A percentile compares a stretch with the other conserved stretches of the same genome.
Conservation (phyloP, 129 eudicot genomes). For the Solidago caesia region DNA sequence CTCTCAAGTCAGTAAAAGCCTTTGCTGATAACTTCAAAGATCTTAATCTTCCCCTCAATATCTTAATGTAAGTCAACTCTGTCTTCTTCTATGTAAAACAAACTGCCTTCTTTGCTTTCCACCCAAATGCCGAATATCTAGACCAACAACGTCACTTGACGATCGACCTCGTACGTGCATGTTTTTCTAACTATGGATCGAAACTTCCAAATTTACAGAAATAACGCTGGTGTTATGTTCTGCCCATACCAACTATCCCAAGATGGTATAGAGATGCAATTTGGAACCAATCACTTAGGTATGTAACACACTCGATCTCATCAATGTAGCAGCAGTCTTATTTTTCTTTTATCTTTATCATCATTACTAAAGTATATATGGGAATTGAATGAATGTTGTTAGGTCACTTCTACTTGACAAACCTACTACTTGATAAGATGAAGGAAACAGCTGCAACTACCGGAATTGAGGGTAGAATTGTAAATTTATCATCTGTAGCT, state of each 20-base stretch:
- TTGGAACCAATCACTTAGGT: conserved; percentile 92
- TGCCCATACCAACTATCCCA: conserved; percentile 78
- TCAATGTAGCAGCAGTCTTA: neutral
- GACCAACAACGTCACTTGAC: no score
- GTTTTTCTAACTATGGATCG: neutral
- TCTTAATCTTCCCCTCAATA: conserved; percentile 84
- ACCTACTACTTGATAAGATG: conserved; percentile 76
- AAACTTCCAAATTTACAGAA: conserved; percentile 46
- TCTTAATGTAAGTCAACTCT: conserved; percentile 55
- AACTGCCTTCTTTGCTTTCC: neutral
- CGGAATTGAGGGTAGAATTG: conserved; percentile 73
- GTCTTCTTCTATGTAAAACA: neutral
- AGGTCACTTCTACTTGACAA: conserved; percentile 85
- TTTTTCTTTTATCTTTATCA: neutral
- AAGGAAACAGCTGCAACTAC: conserved; percentile 60
- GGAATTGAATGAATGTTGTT: neutral
- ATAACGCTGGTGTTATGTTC: conserved; percentile 96
- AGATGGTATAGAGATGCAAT: conserved; percentile 90
- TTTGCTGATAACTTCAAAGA: conserved; percentile 59
- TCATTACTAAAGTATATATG: neutral
- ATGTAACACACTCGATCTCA: neutral
- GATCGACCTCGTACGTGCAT: neutral
- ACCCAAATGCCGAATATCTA: neutral
- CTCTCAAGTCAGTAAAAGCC: conserved; percentile 56
- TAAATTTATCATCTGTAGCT: conserved; percentile 73